Evolutionary conservation across 352 stramenopile genomes (phyloP).

Genomic region (Thalassiosira delicatula): DNA sequence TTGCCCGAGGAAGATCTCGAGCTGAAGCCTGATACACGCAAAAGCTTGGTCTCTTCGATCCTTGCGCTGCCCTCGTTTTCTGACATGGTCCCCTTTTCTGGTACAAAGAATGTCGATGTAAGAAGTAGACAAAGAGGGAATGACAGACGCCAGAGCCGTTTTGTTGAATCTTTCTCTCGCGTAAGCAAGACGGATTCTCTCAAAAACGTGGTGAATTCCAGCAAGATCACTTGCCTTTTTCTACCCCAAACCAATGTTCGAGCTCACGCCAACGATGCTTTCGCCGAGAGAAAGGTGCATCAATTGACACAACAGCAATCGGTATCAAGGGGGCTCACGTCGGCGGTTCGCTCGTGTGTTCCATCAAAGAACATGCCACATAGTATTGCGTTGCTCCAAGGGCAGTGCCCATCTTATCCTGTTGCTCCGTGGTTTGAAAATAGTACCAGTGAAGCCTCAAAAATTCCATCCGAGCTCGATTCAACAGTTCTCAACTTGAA

Average conservation of each 20-base stretch:
- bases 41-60: neutral
- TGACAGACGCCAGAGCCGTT: conserved; percentile 10
- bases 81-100: no score
- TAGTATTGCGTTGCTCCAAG: conserved; percentile 12
- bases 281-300: neutral
- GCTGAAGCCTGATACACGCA: conserved; percentile 1
- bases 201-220: conserved; percentile 19
- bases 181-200: conserved; percentile 24
- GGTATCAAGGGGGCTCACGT: conserved; percentile 4
- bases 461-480: conserved; percentile 2
- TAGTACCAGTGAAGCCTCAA: neutral
- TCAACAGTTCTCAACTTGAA: conserved; percentile 9
- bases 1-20: neutral
- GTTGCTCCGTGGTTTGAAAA: conserved; percentile 16
- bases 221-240: no score
- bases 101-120: neutral
- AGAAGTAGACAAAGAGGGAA: neutral
- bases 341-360: conserved; percentile 33
- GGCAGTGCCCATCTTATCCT: conserved; percentile 25
- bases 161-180: conserved; percentile 40
- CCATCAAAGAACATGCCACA: conserved; percentile 8
- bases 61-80: conserved; percentile 15
- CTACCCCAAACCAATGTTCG: conserved; percentile 43
- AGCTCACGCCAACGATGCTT: neutral
- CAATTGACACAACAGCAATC: neutral